These are phyloP conservation scores for Curvularia sp. DNA, from an alignment of 2,329 filamentous ascomycete genomes.

Conservation along the genomic window DNA sequence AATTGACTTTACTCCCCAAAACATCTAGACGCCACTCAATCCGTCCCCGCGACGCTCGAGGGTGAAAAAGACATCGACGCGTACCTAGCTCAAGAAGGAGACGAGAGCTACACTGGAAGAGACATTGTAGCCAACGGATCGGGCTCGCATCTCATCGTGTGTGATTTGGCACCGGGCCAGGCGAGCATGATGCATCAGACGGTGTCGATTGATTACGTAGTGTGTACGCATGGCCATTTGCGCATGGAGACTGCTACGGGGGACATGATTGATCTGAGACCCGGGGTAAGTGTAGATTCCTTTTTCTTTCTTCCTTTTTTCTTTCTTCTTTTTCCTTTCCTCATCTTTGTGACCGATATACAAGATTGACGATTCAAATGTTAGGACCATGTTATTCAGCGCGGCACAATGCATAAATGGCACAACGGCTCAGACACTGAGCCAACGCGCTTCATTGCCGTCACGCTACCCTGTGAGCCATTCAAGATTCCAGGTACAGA, in stretches of 20 bases:
- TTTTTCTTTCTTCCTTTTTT: background rate
- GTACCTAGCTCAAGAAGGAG: background rate
- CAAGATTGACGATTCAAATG: background rate
- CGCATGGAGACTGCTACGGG: constrained; percentile 27
- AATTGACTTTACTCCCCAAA: background rate
- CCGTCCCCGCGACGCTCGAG: background rate
- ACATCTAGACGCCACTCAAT: background rate
- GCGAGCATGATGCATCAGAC: constrained; percentile 28
- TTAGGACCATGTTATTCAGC: constrained; percentile 31
- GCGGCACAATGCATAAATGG: constrained; percentile 37
- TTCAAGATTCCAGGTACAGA: constrained; percentile 32
- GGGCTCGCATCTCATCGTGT: background rate
- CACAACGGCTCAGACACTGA: constrained; percentile 26
- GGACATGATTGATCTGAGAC: background rate
- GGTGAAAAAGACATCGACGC: background rate
- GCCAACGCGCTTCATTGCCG: constrained; percentile 30
- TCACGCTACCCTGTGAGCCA: constrained; percentile 32
- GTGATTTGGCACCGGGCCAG: constrained; percentile 25
- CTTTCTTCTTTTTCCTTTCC: background rate
- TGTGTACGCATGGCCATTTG: constrained; percentile 28
- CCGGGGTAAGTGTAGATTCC: background rate
- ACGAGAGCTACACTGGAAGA: background rate
- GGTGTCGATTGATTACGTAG: constrained; percentile 29
- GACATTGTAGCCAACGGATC: background rate
- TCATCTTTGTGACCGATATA: background rate